phyloP scores from a whole-genome alignment of 495 filamentous ascomycete genomes.

The Penicillium tannophilum region DNA sequence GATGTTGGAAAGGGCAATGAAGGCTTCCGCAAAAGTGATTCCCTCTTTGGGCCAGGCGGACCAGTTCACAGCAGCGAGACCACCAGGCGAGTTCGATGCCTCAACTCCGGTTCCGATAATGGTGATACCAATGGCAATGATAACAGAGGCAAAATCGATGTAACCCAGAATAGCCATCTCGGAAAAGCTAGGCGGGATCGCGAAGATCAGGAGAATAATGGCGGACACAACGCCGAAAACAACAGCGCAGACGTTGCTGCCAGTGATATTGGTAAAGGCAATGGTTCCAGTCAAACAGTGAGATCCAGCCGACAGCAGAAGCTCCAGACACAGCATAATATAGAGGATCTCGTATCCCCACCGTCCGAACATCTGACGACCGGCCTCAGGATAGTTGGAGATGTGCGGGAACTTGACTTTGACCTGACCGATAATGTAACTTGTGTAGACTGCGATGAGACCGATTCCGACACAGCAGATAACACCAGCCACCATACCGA shows the following conservation, averaged over 20 bases:
- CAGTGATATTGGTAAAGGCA: neutral
- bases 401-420: slow-evolving; percentile 63
- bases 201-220: neutral
- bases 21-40: neutral
- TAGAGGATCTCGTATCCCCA: slow-evolving; percentile 5
- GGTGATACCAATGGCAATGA: slow-evolving; percentile 1
- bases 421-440: slow-evolving; percentile 67
- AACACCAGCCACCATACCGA: slow-evolving; percentile 56
- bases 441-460: slow-evolving; percentile 66
- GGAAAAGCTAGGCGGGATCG: slow-evolving; percentile 2
- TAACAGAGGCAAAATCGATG: neutral
- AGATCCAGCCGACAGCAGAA: slow-evolving; percentile 2
- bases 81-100: neutral
- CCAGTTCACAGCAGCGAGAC: neutral
- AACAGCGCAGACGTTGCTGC: neutral
- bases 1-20: neutral
- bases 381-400: slow-evolving; percentile 63
- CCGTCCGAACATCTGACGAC: slow-evolving; percentile 46
- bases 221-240: neutral
- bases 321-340: neutral
- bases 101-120: slow-evolving; percentile 5
- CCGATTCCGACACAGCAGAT: slow-evolving; percentile 57
- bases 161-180: slow-evolving; percentile 5
- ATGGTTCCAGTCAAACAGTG: slow-evolving; percentile 1
- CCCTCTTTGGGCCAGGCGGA: neutral